A percentile compares a stretch with the other conserved stretches of the same genome.
phyloP scores from a whole-genome alignment of 306 rosid species.

The Prunus kanzakura region DNA sequence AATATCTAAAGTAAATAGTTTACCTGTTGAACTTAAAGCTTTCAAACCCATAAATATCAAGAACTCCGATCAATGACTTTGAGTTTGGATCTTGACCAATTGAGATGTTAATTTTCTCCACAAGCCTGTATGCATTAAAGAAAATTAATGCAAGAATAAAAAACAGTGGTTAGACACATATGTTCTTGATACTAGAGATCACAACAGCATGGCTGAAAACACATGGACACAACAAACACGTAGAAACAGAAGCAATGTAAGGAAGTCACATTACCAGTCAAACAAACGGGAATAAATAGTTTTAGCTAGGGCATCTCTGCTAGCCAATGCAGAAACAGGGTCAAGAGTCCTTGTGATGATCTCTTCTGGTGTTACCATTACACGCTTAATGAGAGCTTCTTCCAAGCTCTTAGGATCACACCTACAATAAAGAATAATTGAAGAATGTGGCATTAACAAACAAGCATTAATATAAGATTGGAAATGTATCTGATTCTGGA shows the following conservation, averaged over 20 bases:
- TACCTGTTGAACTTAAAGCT: constrained; percentile 97
- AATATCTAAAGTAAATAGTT: constrained; percentile 24
- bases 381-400: constrained; percentile 95
- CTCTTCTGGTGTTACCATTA: constrained; percentile 99
- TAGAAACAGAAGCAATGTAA: constrained; percentile 17
- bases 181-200: neutral
- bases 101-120: constrained; percentile 88
- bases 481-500: constrained; percentile 21
- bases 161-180: constrained; percentile 16
- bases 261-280: constrained; percentile 77
- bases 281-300: constrained; percentile 92
- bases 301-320: constrained; percentile 98
- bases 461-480: neutral
- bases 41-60: constrained; percentile 99
- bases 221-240: neutral
- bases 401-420: constrained; percentile 97
- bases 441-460: constrained; percentile 4
- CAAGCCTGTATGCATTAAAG: constrained; percentile 63
- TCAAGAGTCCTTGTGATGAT: constrained; percentile 98
- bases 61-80: constrained; percentile 92
- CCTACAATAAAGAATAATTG: constrained; percentile 33
- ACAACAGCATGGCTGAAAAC: neutral
- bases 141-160: constrained; percentile 24
- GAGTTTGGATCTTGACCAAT: constrained; percentile 99
- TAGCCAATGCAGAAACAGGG: constrained; percentile 87